Percentiles rank a stretch among this genome's conserved stretches.
phyloP scores from a whole-genome alignment of 1,139 yeast genomes.

The Taphrina flavorubra region DNA sequence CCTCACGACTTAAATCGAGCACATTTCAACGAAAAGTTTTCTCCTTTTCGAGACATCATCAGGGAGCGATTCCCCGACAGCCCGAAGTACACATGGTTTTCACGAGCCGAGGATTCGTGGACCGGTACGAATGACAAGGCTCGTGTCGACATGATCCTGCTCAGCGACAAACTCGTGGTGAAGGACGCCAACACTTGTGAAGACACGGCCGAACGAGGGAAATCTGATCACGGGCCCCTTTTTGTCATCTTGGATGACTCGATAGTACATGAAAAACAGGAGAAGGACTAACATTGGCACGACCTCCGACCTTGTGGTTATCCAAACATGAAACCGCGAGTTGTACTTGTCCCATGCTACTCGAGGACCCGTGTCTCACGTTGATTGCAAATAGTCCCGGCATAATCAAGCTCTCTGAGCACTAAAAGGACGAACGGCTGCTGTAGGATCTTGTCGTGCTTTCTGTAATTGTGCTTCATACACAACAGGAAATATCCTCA shows the following conservation, averaged over 20 bases:
- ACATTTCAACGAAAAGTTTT: slow-evolving; percentile 29
- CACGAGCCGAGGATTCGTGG: slow-evolving; percentile 30
- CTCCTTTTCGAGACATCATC: slow-evolving; percentile 16
- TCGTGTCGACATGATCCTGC: slow-evolving; percentile 30
- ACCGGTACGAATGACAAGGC: slow-evolving; percentile 30
- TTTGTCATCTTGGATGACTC: slow-evolving; percentile 4
- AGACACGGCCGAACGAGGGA: slow-evolving; percentile 12
- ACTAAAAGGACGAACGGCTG: not conserved
- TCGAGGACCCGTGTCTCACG: not conserved
- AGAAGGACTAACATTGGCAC: too few relatives aligned
- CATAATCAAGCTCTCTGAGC: not conserved
- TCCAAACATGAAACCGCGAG: not conserved
- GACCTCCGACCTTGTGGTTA: too few relatives aligned
- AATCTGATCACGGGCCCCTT: slow-evolving; percentile 34
- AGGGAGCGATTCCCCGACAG: slow-evolving; percentile 23
- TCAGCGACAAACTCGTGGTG: not conserved
- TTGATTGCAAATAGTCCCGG: not conserved
- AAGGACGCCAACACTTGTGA: slow-evolving; percentile 19
- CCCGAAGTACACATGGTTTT: slow-evolving; percentile 36
- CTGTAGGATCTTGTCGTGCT: too few relatives aligned
- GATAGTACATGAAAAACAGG: too few relatives aligned
- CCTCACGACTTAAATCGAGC: slow-evolving; percentile 30
- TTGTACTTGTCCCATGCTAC: not conserved
- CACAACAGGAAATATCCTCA: too few relatives aligned
- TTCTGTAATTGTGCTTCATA: too few relatives aligned